Evolutionary conservation across 176 grass and related monocot genomes (phyloP).

Genomic region (Eleusine coracana): DNA sequence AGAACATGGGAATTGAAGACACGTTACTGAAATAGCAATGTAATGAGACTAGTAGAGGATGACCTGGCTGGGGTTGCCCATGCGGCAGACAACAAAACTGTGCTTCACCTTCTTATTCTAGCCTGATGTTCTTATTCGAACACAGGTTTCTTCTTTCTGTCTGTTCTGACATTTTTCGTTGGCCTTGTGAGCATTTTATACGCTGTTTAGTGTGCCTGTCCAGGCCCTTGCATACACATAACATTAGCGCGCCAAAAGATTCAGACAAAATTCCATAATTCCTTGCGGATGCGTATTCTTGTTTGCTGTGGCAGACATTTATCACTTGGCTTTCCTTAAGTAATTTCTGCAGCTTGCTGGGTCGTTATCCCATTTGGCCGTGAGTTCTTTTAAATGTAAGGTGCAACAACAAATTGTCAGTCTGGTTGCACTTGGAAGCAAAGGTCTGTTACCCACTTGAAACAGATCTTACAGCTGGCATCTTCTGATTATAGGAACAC

Average conservation of each 20-base stretch:
- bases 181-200: constrained; percentile 34
- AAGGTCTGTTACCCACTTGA: neutral
- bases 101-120: constrained; percentile 2
- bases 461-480: constrained; percentile 9
- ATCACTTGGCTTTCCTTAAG: constrained; percentile 3
- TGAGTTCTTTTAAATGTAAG: constrained; percentile 39
- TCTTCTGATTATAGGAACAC: neutral
- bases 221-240: constrained; percentile 1
- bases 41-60: neutral
- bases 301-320: neutral
- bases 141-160: neutral
- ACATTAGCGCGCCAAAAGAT: constrained; percentile 3
- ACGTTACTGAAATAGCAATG: neutral
- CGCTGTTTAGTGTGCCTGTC: neutral
- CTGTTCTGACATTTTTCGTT: constrained; percentile 15
- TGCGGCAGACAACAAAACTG: neutral
- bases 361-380: constrained; percentile 24
- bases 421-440: constrained; percentile 42
- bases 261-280: neutral
- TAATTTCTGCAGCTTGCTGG: neutral
- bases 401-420: constrained; percentile 37
- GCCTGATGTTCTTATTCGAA: neutral
- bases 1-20: neutral
- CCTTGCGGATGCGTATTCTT: constrained; percentile 8
- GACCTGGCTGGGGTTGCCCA: constrained; percentile 24